Evolutionary conservation across 192 early-diverging fungal genomes (phyloP), one percentile per base, ranked within the genome.

Genomic region (Lunasporangiospora selenospora): DNA sequence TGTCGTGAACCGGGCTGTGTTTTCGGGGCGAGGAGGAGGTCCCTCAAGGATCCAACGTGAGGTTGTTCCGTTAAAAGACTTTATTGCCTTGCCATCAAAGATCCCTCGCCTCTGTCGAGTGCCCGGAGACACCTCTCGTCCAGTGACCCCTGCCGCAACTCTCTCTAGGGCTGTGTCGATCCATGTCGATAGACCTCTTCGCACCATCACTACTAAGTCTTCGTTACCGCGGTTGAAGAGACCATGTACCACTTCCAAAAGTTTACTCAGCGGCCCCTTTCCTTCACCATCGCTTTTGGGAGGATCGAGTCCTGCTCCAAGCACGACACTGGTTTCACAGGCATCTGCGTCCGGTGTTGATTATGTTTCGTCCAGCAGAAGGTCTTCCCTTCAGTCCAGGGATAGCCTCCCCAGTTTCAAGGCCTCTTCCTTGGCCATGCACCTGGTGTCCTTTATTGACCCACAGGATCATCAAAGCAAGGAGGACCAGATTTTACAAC

Each of bases 11-110:
- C 43, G 67, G 11, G 18, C 58, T 9, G 36, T 43, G 5, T 27
- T 61, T 19, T 10, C 43, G 23, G 67, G 67, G n/a, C 42, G 67
- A 9, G 59, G 49, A 10, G 38, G 67, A 45, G 57, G 67, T 31
- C 34, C 47, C 31, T 71, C 67, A 31, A 48, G 67, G 3, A 53
- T 71, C 38, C 67, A 58, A 16, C 45, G 59, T 9, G 44, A 71
- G 27, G 41, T 71, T 6, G 59, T 71, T 13, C 67, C 59, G 0
- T 45, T 71, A 19, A 71, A 71, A 29, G 58, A 71, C 40, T 71
- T 71, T 71, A 53, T 61, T 26, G 66, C 66, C 6, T 30, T 55
- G 16, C 66, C 67, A 0, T 71, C 67, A 6, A 62, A 30, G 24
- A 71, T 71, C 31, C 67, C 67, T 10, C 58, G 59, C 1, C 45